These are phyloP conservation scores for Diaporthe sp. DNA, from an alignment of 2,329 filamentous ascomycete genomes.

Conservation along the genomic window DNA sequence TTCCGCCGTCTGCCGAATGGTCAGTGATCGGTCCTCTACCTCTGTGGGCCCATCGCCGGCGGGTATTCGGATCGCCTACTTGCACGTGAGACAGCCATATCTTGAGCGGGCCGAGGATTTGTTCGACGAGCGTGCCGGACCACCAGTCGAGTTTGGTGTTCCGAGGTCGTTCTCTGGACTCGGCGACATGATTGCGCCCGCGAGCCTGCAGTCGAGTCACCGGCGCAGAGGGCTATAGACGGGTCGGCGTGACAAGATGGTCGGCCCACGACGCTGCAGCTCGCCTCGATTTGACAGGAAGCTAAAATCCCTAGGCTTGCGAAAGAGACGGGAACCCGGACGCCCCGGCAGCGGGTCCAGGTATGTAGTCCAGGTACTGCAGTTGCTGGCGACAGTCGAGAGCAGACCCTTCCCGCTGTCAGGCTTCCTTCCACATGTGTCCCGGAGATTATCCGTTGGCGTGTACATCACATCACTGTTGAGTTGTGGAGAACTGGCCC, in stretches of 20 bases:
- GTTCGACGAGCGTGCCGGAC: slow-evolving; percentile 29
- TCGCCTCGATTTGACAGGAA: slow-evolving; percentile 14
- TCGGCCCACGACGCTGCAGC: slow-evolving; percentile 18
- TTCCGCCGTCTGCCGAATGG: slow-evolving; percentile 59
- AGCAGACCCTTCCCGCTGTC: neutral
- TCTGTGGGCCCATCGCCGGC: neutral
- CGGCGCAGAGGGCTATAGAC: neutral
- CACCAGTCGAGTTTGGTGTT: slow-evolving; percentile 11
- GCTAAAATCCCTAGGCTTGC: slow-evolving; percentile 15
- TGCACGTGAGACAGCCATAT: slow-evolving; percentile 63
- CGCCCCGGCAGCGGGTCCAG: neutral
- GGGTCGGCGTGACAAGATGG: slow-evolving; percentile 5
- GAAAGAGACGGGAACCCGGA: slow-evolving; percentile 21
- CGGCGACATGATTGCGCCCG: slow-evolving; percentile 18
- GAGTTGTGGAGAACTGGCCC: neutral
- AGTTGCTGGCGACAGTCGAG: neutral
- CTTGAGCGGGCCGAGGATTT: slow-evolving; percentile 47
- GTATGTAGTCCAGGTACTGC: neutral
- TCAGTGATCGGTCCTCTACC: slow-evolving; percentile 24
- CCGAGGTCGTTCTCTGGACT: slow-evolving; percentile 13
- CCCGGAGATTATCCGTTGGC: neutral
- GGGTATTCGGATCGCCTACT: slow-evolving; percentile 49
- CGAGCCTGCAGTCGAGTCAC: neutral
- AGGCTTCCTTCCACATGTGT: slow-evolving; percentile 1
- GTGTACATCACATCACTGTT: neutral